Evolutionary conservation across 2,329 filamentous ascomycete genomes (phyloP).

Genomic region (Alternaria conjuncta): DNA sequence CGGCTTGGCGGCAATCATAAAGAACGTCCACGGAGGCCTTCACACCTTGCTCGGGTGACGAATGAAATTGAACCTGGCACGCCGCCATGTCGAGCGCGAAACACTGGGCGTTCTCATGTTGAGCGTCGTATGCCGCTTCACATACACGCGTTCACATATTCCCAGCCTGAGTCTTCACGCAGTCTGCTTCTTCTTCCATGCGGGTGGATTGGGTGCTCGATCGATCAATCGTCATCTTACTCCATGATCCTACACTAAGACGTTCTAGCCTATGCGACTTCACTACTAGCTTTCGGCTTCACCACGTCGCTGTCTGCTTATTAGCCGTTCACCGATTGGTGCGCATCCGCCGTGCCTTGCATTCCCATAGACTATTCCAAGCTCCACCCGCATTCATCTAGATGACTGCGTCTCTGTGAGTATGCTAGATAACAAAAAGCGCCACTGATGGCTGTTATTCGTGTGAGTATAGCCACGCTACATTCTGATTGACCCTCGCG

Average conservation of each 20-base stretch:
- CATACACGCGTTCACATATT: background rate
- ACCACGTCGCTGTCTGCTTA: background rate
- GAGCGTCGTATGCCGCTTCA: background rate
- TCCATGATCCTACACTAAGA: background rate
- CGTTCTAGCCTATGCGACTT: background rate
- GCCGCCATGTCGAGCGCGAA: background rate
- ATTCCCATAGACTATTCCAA: background rate
- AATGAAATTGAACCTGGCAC: background rate
- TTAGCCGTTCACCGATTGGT: slow-evolving; percentile 1
- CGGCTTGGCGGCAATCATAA: background rate
- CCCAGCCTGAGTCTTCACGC: background rate
- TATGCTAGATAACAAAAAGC: background rate
- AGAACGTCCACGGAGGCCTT: background rate
- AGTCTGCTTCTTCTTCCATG: background rate
- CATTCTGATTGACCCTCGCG: background rate
- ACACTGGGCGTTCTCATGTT: background rate
- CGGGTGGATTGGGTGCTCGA: background rate
- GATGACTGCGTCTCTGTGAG: background rate
- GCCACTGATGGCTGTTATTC: background rate
- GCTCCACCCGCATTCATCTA: background rate
- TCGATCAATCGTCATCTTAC: background rate
- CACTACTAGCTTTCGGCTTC: slow-evolving; percentile 1
- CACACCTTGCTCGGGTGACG: background rate
- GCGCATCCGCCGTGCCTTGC: background rate
- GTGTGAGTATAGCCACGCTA: background rate